These are phyloP conservation scores for Chenopodium quinoa DNA, from an alignment of 148 eudicot species.

Conservation along the genomic window DNA sequence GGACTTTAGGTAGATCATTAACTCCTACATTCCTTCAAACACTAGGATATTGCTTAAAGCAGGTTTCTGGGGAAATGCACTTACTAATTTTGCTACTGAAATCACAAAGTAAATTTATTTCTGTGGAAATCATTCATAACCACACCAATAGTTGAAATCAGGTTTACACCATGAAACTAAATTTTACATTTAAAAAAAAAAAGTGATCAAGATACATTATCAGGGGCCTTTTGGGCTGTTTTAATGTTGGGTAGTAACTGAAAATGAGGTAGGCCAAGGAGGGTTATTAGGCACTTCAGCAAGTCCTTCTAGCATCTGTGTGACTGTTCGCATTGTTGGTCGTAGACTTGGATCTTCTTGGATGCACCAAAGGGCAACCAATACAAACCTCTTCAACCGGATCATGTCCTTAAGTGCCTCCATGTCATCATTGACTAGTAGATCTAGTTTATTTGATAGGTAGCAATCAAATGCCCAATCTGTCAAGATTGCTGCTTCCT, in stretches of 20 bases:
- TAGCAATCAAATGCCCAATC: constrained; percentile 50
- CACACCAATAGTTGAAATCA: no score
- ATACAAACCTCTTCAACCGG: constrained; percentile 18
- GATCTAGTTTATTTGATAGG: constrained; percentile 17
- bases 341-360: constrained; percentile 47
- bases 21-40: no score
- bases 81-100: no score
- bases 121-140: no score
- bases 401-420: constrained; percentile 16
- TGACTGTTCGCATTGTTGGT: constrained; percentile 40
- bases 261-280: constrained; percentile 31
- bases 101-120: no score
- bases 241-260: background rate
- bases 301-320: constrained; percentile 39
- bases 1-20: no score
- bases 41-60: no score
- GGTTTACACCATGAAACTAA: no score
- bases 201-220: no score
- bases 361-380: constrained; percentile 46
- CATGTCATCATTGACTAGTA: constrained; percentile 18
- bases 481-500: constrained; percentile 26
- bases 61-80: no score
- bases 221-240: no score
- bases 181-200: no score
- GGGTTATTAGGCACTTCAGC: constrained; percentile 33